Percentiles rank a stretch among this genome's conserved stretches.
These are phyloP conservation scores for Hypocrella siamensis DNA, from an alignment of 2,329 filamentous ascomycete genomes.

Conservation along the genomic window DNA sequence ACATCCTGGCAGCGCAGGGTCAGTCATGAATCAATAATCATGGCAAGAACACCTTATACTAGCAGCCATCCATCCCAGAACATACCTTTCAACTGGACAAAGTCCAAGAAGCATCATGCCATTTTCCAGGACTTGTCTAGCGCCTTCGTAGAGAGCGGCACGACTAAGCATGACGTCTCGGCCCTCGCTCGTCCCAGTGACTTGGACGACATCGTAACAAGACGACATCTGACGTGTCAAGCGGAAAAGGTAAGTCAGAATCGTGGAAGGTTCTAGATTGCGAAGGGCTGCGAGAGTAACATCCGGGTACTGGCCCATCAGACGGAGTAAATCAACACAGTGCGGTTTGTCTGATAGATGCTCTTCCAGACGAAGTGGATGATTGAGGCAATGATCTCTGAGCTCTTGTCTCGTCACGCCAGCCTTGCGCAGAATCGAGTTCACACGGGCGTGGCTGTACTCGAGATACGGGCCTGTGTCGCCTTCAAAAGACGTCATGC, in stretches of 20 bases:
- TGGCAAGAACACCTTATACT: too few relatives aligned
- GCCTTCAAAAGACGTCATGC: slow-evolving; percentile 59
- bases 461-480: slow-evolving; percentile 62
- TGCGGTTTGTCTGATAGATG: slow-evolving; percentile 16
- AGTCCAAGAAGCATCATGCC: too few relatives aligned
- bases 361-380: slow-evolving; percentile 5
- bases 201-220: slow-evolving; percentile 60
- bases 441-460: slow-evolving; percentile 51
- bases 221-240: slow-evolving; percentile 60
- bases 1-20: too few relatives aligned
- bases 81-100: too few relatives aligned
- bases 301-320: slow-evolving; percentile 49
- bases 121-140: too few relatives aligned
- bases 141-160: too few relatives aligned
- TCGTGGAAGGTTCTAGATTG: slow-evolving; percentile 49
- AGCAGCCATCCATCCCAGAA: too few relatives aligned
- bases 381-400: background rate
- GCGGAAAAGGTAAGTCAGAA: slow-evolving; percentile 57
- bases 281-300: slow-evolving; percentile 45
- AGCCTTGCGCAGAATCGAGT: slow-evolving; percentile 20
- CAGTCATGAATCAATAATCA: too few relatives aligned
- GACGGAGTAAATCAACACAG: slow-evolving; percentile 41
- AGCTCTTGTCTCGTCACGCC: slow-evolving; percentile 4
- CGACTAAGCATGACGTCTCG: too few relatives aligned
- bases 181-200: too few relatives aligned